A percentile compares a stretch with the other conserved stretches of the same genome.
phyloP scores from a whole-genome alignment of 1,139 yeast species.

The Kluyveromyces sp. region DNA sequence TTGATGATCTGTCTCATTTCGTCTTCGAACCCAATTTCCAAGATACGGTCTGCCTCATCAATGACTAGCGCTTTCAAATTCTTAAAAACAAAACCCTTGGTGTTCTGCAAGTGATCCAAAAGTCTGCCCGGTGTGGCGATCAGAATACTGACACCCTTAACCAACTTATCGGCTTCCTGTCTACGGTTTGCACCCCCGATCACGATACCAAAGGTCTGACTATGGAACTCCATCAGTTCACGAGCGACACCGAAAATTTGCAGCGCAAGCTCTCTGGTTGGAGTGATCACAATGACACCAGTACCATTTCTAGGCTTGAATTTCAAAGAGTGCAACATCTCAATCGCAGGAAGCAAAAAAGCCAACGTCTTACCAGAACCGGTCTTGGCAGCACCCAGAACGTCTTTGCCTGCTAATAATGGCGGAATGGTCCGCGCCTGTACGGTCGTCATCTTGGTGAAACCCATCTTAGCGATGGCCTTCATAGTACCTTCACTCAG shows the following conservation, averaged over 20 bases:
- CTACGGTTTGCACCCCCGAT: conserved; percentile 98
- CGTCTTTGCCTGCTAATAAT: conserved; percentile 88
- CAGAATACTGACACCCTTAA: conserved; percentile 85
- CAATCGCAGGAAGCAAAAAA: conserved; percentile 90
- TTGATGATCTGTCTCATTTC: conserved; percentile 96
- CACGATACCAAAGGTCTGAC: conserved; percentile 92
- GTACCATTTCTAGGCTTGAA: conserved; percentile 92
- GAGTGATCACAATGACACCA: conserved; percentile 80
- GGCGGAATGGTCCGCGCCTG: conserved; percentile 96
- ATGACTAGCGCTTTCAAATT: conserved; percentile 88
- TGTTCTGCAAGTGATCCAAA: conserved; percentile 92
- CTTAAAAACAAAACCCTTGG: conserved; percentile 88
- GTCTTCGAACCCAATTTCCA: conserved; percentile 96
- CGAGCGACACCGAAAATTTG: conserved; percentile 97
- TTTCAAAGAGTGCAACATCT: conserved; percentile 76
- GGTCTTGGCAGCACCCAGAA: conserved; percentile 95
- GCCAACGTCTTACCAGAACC: conserved; percentile 98
- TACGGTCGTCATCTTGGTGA: conserved; percentile 81
- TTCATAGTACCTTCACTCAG: conserved; percentile 73
- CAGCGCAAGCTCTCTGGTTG: conserved; percentile 87
- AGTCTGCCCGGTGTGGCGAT: conserved; percentile 98
- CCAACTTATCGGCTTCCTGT: conserved; percentile 90
- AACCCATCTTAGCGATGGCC: conserved; percentile 82
- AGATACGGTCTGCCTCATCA: conserved; percentile 95
- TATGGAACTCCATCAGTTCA: conserved; percentile 78